Evolutionary conservation across 2,329 filamentous ascomycete genomes (phyloP), one percentile per base, ranked within the genome.

Genomic region (Zopfia rhizophila): DNA sequence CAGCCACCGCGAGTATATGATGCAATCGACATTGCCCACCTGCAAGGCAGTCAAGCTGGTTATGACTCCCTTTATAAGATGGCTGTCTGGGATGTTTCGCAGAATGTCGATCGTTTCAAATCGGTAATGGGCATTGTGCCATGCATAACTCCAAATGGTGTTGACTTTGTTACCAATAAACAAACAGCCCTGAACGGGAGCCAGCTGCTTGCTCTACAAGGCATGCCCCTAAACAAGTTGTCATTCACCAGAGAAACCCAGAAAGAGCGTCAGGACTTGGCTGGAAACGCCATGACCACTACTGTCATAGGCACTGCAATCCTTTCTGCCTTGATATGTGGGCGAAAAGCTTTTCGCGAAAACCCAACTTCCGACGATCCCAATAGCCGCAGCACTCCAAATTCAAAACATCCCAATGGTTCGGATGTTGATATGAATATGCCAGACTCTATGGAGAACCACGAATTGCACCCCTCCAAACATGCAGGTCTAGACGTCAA

Each of bases 271-370:
- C 83, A 86, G 51, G 83, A 91, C 53, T 73, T 93, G 2, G 88
- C 87, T 2, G 89, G 89, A 0, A 93, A 94, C 64, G 89, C 89
- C 0, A 93, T 93, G 89, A 85, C 82, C 1, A 84, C 83, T 0
- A 88, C 89, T 0, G 86, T 91, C 1, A 83, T 91, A 7, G 87
- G 85, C 3, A 77, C 81, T 2, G 81, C 82, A 0, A 78, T 89
- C 1, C 58, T 90, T 2, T 75, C 83, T 1, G 79, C 83, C 0
- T 66, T 92, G 1, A 78, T 84, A 4, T 25, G 62, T 68, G 17
- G 67, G 53, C 43, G 33, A 12, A 44, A 41, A 33, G 40, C 52
- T 0, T 58, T 63, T 22, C 24, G 17, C 14, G 29, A 44, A 12
- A 28, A 3, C 27, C 6, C 3, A 10, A 18, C 43, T 19, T 6